These are phyloP conservation scores for Corchorus olitorius DNA, from an alignment of 345 rosid species.

Conservation along the genomic window DNA sequence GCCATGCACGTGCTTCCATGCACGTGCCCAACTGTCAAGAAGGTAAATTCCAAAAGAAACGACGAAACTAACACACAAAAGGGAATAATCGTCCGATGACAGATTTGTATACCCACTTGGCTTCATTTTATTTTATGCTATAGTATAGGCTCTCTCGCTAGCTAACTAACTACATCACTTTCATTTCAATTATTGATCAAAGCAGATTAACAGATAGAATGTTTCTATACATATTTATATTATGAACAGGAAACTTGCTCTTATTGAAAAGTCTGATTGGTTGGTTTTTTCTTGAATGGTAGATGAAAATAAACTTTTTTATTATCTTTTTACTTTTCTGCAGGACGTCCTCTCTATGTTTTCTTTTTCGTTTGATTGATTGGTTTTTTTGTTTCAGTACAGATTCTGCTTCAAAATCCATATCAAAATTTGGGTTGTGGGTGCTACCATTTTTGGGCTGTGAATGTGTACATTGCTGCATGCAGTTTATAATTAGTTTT, in stretches of 20 bases:
- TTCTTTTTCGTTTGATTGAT: slow-evolving; percentile 24
- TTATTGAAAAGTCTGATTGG: slow-evolving; percentile 24
- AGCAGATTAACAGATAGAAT: not conserved
- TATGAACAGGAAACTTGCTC: too few species aligned
- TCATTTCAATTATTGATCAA: not conserved
- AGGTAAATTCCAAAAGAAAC: slow-evolving; percentile 61
- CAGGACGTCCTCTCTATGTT: slow-evolving; percentile 3
- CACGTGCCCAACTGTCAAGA: slow-evolving; percentile 62
- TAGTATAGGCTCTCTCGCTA: too few species aligned
- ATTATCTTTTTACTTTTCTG: slow-evolving; percentile 23
- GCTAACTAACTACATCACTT: too few species aligned
- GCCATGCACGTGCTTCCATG: slow-evolving; percentile 62
- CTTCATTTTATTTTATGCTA: not conserved
- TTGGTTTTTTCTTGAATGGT: slow-evolving; percentile 47
- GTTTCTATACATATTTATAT: not conserved
- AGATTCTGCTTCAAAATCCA: slow-evolving; percentile 1
- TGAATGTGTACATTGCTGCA: not conserved
- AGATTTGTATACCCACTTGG: slow-evolving; percentile 33
- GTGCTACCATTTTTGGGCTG: not conserved
- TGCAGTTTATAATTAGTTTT: not conserved
- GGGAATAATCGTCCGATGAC: slow-evolving; percentile 64
- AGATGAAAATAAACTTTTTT: slow-evolving; percentile 30
- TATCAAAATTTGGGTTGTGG: not conserved
- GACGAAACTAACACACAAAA: slow-evolving; percentile 56
- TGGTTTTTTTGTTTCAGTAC: slow-evolving; percentile 7